Base-by-base conservation (phyloP, 441 rosid genomes). In the Brassica balearica region DNA sequence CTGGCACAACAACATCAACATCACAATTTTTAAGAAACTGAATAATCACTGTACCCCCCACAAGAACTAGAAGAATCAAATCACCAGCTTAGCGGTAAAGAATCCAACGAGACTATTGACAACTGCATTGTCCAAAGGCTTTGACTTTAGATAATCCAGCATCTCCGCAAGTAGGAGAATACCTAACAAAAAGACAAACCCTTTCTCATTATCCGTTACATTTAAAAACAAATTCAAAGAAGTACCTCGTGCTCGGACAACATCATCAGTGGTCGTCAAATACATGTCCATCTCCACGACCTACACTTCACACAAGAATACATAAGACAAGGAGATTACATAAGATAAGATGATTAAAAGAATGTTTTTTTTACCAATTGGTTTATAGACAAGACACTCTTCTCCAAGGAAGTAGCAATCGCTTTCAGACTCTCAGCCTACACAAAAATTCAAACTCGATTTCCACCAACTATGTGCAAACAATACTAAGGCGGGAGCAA, bases 241-340 rank as follows among this genome's bases (percentile, higher is more conserved):
- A 65, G 66, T 83, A 93, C 99, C 97, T 87, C 97, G 81, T 69
- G 91, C 87, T 61, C 98, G 91, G 64, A 92, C 81, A 34, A 86
- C 78, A 69, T 79, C 67, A 81, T 93, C 97, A 2, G 92, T 81
- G 8, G 88, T 88, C 11, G 96, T 92, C 87, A 93, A 81, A 88
- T 92, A 93, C 94, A 89, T 75, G 2, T 84, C 96, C 97, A 95
- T 86, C 85, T 93, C 98, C 81, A 72, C 82, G 69, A 91, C 96
- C 98, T 95, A 70, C 56, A 59, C 5, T 59, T 67, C 14, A 56
- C 68, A 36, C 43, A 36, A 65, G 58, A 2, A 61, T 34, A 61
- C 19, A 48, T 6, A 32, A 32, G 6, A 32, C 36, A 32, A 32
- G 36, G 43, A 36, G 43, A 36, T 7, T 2, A 36, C 43, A 36